phyloP scores from a whole-genome alignment of 75 land plant genomes.

The Sequoia sempervirens region DNA sequence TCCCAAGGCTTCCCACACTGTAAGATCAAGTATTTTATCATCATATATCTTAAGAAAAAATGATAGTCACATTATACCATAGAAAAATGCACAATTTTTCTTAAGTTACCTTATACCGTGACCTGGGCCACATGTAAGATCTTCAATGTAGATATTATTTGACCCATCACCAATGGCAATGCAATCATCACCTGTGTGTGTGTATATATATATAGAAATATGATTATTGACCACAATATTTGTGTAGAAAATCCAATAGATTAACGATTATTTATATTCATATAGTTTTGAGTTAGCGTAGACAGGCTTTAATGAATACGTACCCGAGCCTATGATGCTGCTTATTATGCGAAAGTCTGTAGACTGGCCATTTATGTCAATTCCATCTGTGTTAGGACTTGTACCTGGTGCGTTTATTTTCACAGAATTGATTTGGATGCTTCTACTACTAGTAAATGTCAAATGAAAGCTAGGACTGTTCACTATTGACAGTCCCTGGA shows the following conservation, averaged over 20 bases:
- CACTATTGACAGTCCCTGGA: neutral
- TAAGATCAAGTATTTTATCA: neutral
- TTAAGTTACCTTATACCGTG: slow-evolving; percentile 34
- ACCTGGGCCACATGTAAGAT: slow-evolving; percentile 34
- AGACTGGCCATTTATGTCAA: neutral
- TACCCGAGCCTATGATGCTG: neutral
- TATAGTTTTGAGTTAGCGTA: too few species aligned
- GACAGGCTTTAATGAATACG: neutral
- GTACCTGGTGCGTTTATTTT: neutral
- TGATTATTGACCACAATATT: neutral
- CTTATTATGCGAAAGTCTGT: neutral
- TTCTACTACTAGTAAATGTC: neutral
- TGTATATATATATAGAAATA: neutral
- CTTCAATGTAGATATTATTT: slow-evolving; percentile 17
- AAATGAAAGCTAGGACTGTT: neutral
- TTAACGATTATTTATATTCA: too few species aligned
- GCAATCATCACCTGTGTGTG: slow-evolving; percentile 34
- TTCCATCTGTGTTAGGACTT: neutral
- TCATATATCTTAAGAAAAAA: neutral
- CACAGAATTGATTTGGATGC: neutral
- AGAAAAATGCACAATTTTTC: neutral
- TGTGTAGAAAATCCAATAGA: neutral
- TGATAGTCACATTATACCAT: slow-evolving; percentile 29
- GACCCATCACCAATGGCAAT: slow-evolving; percentile 22
- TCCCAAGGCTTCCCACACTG: slow-evolving; percentile 74